phyloP scores from a whole-genome alignment of 2,329 filamentous ascomycete species.

The Colletotrichum melonis region DNA sequence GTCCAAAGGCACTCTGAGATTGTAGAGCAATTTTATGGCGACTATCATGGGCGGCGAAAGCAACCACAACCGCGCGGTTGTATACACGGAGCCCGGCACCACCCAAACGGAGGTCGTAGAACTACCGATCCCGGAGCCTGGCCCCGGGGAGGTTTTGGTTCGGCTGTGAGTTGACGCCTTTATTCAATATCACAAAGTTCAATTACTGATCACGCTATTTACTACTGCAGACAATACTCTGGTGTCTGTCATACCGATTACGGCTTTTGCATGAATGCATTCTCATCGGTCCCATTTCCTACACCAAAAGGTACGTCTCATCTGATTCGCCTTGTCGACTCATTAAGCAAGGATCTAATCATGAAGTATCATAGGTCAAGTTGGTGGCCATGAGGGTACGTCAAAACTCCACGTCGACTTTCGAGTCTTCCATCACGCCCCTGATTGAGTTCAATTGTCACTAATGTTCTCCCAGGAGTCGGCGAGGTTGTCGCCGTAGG shows the following conservation, averaged over 20 bases:
- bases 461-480: not conserved
- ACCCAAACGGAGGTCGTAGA: slow-evolving; percentile 41
- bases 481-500: slow-evolving; percentile 37
- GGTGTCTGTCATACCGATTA: slow-evolving; percentile 44
- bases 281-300: slow-evolving; percentile 34
- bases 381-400: slow-evolving; percentile 39
- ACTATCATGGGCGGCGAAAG: slow-evolving; percentile 28
- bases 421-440: not conserved
- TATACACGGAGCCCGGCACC: slow-evolving; percentile 41
- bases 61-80: slow-evolving; percentile 38
- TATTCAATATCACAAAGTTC: not conserved
- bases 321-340: not conserved
- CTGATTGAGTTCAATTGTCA: not conserved
- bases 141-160: slow-evolving; percentile 40
- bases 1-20: not conserved
- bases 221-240: slow-evolving; percentile 36
- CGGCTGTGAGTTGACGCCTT: slow-evolving; percentile 35
- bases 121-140: slow-evolving; percentile 39
- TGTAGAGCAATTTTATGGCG: slow-evolving; percentile 16
- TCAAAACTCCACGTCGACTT: not conserved
- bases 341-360: not conserved
- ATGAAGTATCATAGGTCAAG: slow-evolving; percentile 30
- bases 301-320: slow-evolving; percentile 22
- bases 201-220: not conserved
- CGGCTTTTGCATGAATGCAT: slow-evolving; percentile 39